A percentile compares a stretch with the other conserved stretches of the same genome.
phyloP scores from a whole-genome alignment of 495 filamentous ascomycete genomes.

The Elaphomyces granulatus region DNA sequence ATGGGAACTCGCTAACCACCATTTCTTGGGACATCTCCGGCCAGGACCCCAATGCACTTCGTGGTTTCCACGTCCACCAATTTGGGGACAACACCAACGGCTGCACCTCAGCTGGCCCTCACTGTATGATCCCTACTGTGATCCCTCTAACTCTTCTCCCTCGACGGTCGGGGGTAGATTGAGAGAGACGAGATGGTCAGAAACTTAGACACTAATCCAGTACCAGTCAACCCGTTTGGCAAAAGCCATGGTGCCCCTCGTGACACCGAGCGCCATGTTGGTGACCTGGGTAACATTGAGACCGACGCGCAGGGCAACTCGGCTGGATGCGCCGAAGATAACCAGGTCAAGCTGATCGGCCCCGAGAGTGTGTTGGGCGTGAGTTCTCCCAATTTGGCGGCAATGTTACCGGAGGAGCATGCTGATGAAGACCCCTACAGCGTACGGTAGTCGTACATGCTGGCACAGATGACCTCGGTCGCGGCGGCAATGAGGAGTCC shows the following conservation, averaged over 20 bases:
- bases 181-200: conserved; percentile 6
- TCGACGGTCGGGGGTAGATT: conserved; percentile 10
- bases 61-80: conserved; percentile 95
- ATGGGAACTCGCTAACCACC: conserved; percentile 66
- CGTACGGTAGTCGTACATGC: conserved; percentile 89
- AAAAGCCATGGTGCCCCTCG: conserved; percentile 82
- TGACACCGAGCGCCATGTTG: conserved; percentile 80
- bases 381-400: conserved; percentile 25
- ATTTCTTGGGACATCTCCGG: conserved; percentile 86
- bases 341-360: conserved; percentile 83
- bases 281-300: conserved; percentile 92
- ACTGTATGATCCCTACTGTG: conserved; percentile 48
- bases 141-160: conserved; percentile 5
- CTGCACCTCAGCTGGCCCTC: conserved; percentile 92
- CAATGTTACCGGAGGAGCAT: too few relatives aligned
- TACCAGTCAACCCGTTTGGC: conserved; percentile 77
- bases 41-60: conserved; percentile 87
- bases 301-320: conserved; percentile 85
- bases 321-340: conserved; percentile 60
- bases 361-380: conserved; percentile 91
- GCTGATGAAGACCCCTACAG: conserved; percentile 25
- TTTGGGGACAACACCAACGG: conserved; percentile 99
- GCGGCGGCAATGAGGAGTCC: conserved; percentile 78
- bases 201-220: conserved; percentile 4
- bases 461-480: conserved; percentile 90